A percentile compares a stretch with the other conserved stretches of the same genome.
These are phyloP conservation scores for Candida maris DNA, from an alignment of 805 yeast species.

Conservation along the genomic window DNA sequence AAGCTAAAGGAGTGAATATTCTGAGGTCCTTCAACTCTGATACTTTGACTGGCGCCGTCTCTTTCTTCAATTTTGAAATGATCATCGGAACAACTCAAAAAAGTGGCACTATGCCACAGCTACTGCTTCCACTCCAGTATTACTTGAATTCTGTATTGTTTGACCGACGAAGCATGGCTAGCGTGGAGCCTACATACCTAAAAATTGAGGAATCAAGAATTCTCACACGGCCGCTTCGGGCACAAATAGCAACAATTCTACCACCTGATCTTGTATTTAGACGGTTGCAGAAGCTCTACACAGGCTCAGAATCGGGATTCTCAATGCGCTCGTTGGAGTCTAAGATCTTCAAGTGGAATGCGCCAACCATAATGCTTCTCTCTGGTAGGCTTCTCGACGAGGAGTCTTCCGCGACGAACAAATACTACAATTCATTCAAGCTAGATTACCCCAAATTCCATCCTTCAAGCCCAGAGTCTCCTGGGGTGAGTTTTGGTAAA, in stretches of 20 bases:
- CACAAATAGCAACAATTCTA: slow-evolving; percentile 37
- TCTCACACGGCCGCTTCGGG: slow-evolving; percentile 34
- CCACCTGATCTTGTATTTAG: slow-evolving; percentile 40
- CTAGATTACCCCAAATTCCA: slow-evolving; percentile 44
- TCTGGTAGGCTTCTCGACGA: slow-evolving; percentile 54
- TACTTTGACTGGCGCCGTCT: slow-evolving; percentile 26
- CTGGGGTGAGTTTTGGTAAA: slow-evolving; percentile 13
- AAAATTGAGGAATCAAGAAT: slow-evolving; percentile 32
- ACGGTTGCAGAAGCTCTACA: slow-evolving; percentile 57
- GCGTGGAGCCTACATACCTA: slow-evolving; percentile 2
- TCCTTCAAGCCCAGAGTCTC: slow-evolving; percentile 14
- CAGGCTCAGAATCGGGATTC: slow-evolving; percentile 77
- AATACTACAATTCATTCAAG: slow-evolving; percentile 49
- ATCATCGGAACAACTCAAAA: slow-evolving; percentile 22
- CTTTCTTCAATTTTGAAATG: slow-evolving; percentile 32
- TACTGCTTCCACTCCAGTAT: slow-evolving; percentile 43
- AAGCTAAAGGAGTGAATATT: slow-evolving; percentile 40
- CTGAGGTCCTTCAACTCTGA: slow-evolving; percentile 46
- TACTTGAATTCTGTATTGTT: slow-evolving; percentile 41
- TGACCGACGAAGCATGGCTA: slow-evolving; percentile 3
- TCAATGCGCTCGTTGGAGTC: slow-evolving; percentile 84
- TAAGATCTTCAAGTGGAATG: slow-evolving; percentile 84
- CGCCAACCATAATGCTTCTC: slow-evolving; percentile 72
- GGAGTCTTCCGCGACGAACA: slow-evolving; percentile 34
- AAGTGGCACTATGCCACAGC: slow-evolving; percentile 36